Evolutionary conservation across 148 eudicot species (phyloP), one percentile per base, ranked within the genome.

Genomic region (Vaccinium vitisidaea): DNA sequence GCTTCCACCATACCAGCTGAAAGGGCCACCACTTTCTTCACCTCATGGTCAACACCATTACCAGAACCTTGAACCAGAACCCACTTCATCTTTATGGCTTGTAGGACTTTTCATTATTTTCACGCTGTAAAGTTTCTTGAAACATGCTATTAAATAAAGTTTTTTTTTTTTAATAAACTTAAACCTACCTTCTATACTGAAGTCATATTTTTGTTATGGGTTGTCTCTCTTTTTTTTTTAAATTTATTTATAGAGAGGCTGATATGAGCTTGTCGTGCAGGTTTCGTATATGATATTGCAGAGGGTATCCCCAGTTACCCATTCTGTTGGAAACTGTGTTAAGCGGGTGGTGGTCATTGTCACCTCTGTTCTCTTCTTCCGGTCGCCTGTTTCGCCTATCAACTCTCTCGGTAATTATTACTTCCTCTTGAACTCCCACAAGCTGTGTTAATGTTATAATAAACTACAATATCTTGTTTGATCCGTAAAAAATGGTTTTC

Each of bases 291-390:
- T 96, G 98, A 93, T 96, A 85, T 86, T 96, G 90, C 91, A 91
- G 87, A 95, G 93, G 90, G 98, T 96, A 82, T 95, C 99, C 36
- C 99, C 99, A 14, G 98, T 96, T 73, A 93, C 98, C 48, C 98
- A 94, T 83, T 94, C 98, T 32, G 96, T 94, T 56, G 94, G 95
- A 48, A 96, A 96, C 84, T 96, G 98, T 79, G 99, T 94, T 88
- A 96, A 96, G 91, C 94, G 98, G 14, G 99, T 96, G 89, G 98
- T 96, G 53, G 97, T 96, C 81, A 96, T 96, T 46, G 94, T 95
- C 80, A 90, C 95, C 88, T 95, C 99, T 50, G 97, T 96, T 69
- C 78, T 94, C 79, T 94, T 96, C 93, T 96, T 96, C 94, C 88
- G 86, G 59, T 84, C 98, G 79, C 94, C 94, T 21, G 98, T 93